A percentile compares a stretch with the other conserved stretches of the same genome.
Conservation (phyloP, 176 grass and related monocot genomes). For the Ampelocalamus luodianensis region DNA sequence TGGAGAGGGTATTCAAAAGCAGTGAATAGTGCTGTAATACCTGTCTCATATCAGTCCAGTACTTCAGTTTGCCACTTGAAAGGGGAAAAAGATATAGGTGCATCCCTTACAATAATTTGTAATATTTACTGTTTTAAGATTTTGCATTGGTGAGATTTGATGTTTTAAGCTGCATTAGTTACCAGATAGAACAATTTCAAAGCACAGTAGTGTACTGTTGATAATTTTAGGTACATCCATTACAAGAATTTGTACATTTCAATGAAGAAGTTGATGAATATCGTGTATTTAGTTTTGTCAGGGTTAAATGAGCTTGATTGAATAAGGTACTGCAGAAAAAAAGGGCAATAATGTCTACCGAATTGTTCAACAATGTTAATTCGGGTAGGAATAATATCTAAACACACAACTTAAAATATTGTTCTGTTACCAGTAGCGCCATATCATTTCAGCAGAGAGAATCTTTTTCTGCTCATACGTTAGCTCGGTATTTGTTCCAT, state of each 20-base stretch:
- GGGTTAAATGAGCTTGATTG: not conserved
- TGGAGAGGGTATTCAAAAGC: not conserved
- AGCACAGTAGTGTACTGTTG: not conserved
- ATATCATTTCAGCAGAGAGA: conserved; percentile 19
- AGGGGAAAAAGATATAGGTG: not conserved
- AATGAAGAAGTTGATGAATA: not conserved
- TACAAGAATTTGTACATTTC: not conserved
- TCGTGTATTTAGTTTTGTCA: not conserved
- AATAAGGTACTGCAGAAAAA: not conserved
- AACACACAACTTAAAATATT: conserved; percentile 9
- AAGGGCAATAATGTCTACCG: not conserved
- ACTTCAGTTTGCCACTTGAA: not conserved
- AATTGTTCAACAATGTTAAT: not conserved
- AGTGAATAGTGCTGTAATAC: not conserved
- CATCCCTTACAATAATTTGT: too few species aligned
- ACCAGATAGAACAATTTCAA: not conserved
- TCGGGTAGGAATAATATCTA: not conserved
- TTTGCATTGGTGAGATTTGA: not conserved
- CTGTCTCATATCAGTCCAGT: not conserved
- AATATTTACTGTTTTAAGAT: too few species aligned
- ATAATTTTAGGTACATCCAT: not conserved
- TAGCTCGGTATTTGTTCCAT: not conserved
- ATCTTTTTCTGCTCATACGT: conserved; percentile 39
- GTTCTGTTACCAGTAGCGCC: not conserved
- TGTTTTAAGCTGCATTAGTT: not conserved